A percentile compares a stretch with the other conserved stretches of the same genome.
These are phyloP conservation scores for Hordeum marinum DNA, from an alignment of 176 grass and related monocot genomes.

Conservation along the genomic window DNA sequence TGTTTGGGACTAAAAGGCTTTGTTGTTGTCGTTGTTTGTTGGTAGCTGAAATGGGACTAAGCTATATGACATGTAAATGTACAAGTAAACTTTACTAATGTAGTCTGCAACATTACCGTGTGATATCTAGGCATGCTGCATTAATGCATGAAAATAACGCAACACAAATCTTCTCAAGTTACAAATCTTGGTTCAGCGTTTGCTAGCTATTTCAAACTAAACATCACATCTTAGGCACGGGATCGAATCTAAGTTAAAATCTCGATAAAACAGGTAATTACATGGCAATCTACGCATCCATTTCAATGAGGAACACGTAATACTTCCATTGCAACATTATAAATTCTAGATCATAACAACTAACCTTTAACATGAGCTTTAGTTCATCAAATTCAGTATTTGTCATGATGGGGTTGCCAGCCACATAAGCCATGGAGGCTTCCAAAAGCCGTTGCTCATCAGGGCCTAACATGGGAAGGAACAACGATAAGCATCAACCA, in stretches of 20 bases:
- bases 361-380: constrained; percentile 61
- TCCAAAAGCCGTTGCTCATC: constrained; percentile 95
- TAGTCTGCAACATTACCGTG: background rate
- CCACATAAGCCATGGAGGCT: constrained; percentile 81
- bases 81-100: background rate
- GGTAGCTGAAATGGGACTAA: background rate
- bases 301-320: background rate
- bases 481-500: background rate
- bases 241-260: background rate
- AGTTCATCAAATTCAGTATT: constrained; percentile 85
- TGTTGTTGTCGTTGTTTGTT: too few species aligned
- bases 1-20: too few species aligned
- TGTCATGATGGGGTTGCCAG: constrained; percentile 81
- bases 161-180: background rate
- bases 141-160: background rate
- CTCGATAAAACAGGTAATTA: background rate
- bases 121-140: background rate
- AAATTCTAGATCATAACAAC: background rate
- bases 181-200: background rate
- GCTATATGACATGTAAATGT: background rate
- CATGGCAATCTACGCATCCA: background rate
- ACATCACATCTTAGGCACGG: background rate
- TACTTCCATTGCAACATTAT: background rate
- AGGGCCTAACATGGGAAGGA: constrained; percentile 33
- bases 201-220: background rate